Base-by-base conservation (phyloP, 2,329 filamentous ascomycete species). In the Clonostachys rosea region DNA sequence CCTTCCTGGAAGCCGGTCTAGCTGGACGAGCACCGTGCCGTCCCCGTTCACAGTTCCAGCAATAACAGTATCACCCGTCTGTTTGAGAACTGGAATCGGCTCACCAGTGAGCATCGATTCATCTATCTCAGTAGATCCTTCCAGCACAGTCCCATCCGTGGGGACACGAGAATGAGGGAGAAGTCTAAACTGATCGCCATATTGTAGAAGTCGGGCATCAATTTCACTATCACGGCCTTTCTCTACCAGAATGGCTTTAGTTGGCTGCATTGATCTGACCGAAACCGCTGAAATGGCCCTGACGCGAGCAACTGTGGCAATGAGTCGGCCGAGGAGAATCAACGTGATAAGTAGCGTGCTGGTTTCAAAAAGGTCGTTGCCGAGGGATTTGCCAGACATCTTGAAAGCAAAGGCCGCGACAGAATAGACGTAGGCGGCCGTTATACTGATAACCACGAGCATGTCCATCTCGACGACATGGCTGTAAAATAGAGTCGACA, bases 21-120 rank as follows among this genome's bases (percentile, higher is more conserved):
- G 56, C 1, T 68, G 70, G 3, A 81, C 78, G 17, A 76, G 75
- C 16, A 87, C 64, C 0, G 75, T 74, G 0, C 87, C 87, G 1
- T 75, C 68, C 2, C 81, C 77, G 56, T 91, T 91, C 44, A 86
- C 68, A 0, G 86, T 81, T 0, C 87, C 87, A 3, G 88, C 87
- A 48, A 88, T 76, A 2, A 91, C 73, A 0, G 55, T 43, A 2
- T 75, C 78, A 0, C 74, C 74, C 0, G 64, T 45, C 0, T 61
- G 50, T 58, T 91, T 91, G 5, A 71, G 70, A 0, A 89, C 75
- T 0, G 79, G 81, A 1, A 64, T 63, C 0, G 79, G 74, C 58
- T 94, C 89, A 1, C 88, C 88, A 0, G 88, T 92, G 9, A 92
- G 64, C 81, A 89, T 87, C 0, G 86, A 88, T 59, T 92, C 89